Evolutionary conservation across 78 protist genomes (phyloP).

Genomic region (Isochrysis galbana): DNA sequence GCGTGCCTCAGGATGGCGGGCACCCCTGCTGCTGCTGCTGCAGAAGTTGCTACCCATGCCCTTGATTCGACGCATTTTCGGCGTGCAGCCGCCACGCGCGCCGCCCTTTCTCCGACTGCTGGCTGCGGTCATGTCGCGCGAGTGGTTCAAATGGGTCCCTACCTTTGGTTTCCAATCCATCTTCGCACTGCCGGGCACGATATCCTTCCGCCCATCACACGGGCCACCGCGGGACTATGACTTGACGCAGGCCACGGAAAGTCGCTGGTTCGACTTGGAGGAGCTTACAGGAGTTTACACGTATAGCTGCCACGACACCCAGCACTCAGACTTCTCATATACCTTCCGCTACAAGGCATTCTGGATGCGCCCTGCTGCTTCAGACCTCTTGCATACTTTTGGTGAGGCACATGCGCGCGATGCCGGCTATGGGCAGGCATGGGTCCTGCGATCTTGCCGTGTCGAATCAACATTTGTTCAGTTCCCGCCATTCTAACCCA

Average conservation of each 20-base stretch:
- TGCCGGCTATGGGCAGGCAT: too few species aligned
- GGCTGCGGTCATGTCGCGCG: neutral
- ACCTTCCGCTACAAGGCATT: neutral
- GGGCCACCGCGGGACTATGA: neutral
- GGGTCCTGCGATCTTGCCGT: too few species aligned
- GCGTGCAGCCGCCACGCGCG: conserved; percentile 6
- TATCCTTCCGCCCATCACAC: neutral
- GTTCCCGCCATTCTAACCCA: too few species aligned
- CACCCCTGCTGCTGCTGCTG: neutral
- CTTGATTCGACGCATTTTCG: neutral
- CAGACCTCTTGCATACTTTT: neutral
- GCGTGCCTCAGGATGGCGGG: neutral
- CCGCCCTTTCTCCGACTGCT: conserved; percentile 21
- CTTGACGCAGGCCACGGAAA: neutral
- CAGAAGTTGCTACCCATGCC: neutral
- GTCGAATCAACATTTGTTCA: too few species aligned
- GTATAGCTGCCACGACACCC: neutral
- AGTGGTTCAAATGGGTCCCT: conserved; percentile 8
- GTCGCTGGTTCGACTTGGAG: neutral
- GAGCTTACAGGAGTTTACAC: conserved; percentile 2
- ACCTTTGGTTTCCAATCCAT: neutral
- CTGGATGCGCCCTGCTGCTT: neutral
- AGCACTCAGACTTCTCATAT: neutral
- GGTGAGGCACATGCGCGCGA: too few species aligned
- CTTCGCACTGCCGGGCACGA: neutral